A percentile compares a stretch with the other conserved stretches of the same genome.
Conservation (phyloP, 2,329 filamentous ascomycete genomes). For the Fusarium sp. region DNA sequence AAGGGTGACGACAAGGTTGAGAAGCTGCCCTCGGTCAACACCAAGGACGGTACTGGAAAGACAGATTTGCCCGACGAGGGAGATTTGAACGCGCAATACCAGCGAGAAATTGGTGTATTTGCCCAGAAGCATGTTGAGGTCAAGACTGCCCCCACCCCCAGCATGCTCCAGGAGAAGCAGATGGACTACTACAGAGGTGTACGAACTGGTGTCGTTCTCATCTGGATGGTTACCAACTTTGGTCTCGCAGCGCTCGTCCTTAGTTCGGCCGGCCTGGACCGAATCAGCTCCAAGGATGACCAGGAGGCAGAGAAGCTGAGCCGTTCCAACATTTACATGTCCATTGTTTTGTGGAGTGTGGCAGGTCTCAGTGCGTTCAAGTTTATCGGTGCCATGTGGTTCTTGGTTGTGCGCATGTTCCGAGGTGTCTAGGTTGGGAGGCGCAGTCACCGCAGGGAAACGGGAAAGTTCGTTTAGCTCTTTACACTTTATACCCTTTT, state of each 20-base stretch:
- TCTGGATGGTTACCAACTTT: conserved; percentile 98
- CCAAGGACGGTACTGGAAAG: conserved; percentile 90
- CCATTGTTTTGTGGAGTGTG: conserved; percentile 88
- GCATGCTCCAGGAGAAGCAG: conserved; percentile 79
- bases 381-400: conserved; percentile 90
- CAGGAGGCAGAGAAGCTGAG: conserved; percentile 58
- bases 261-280: conserved; percentile 83
- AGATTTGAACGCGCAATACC: conserved; percentile 95
- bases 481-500: conserved; percentile 46
- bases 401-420: conserved; percentile 89
- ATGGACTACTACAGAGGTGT: conserved; percentile 99
- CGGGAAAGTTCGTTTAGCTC: conserved; percentile 19
- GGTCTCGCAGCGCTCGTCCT: conserved; percentile 87
- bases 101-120: conserved; percentile 82
- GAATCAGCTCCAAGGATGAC: conserved; percentile 59
- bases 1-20: conserved; percentile 98
- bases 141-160: conserved; percentile 67
- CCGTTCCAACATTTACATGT: conserved; percentile 84
- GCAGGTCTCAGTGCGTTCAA: conserved; percentile 86
- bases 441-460: conserved; percentile 4
- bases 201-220: conserved; percentile 87
- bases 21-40: conserved; percentile 86
- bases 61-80: conserved; percentile 95
- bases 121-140: conserved; percentile 78
- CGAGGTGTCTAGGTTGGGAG: conserved; percentile 66